A percentile compares a stretch with the other conserved stretches of the same genome.
Evolutionary conservation across 2,329 filamentous ascomycete species (phyloP).

Genomic region (Tolypocladium amazonense): DNA sequence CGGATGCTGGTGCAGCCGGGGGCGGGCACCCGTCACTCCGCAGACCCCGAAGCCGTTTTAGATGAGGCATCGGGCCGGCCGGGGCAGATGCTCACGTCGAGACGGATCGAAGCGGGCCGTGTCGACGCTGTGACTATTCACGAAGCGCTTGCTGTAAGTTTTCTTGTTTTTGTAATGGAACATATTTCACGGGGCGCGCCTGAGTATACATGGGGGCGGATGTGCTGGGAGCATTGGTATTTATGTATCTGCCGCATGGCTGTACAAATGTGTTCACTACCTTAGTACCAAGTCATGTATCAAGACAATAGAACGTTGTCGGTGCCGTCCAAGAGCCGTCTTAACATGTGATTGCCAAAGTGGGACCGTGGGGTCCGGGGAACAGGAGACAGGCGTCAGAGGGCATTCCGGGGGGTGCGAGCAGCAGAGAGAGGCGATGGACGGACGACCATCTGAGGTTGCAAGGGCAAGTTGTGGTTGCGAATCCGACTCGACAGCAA

Average conservation of each 20-base stretch:
- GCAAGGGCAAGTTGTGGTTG: background rate
- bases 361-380: background rate
- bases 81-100: background rate
- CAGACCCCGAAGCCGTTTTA: slow-evolving; percentile 23
- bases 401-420: background rate
- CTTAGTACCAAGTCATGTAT: background rate
- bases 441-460: background rate
- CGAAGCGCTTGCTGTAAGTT: background rate
- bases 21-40: slow-evolving; percentile 17
- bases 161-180: background rate
- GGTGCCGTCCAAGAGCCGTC: background rate
- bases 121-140: background rate
- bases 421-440: background rate
- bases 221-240: background rate
- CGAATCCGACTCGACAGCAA: background rate
- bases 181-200: background rate
- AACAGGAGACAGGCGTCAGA: background rate
- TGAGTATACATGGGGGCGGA: background rate
- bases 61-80: background rate
- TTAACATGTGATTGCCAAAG: background rate
- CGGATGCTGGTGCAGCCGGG: slow-evolving; percentile 45
- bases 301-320: background rate
- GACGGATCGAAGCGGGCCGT: background rate
- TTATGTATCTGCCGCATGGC: background rate
- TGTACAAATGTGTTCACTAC: background rate